Evolutionary conservation across 441 rosid genomes (phyloP).

Genomic region (Populus tomentosa): DNA sequence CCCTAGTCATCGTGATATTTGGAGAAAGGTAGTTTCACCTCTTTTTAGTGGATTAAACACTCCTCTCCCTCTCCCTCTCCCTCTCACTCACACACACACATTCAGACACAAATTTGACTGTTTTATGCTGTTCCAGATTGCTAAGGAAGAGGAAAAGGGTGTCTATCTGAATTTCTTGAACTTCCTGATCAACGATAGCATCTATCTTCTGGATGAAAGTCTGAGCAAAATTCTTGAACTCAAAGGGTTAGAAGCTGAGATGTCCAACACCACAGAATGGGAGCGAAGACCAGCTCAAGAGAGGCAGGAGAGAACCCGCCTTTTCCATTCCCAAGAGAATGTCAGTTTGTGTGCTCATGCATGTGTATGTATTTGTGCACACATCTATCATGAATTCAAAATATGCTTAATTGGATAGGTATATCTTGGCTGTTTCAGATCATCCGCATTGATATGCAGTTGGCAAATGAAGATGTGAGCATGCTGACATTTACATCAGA

Average conservation of each 20-base stretch:
- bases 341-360: slow-evolving; percentile 36
- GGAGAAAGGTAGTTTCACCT: slow-evolving; percentile 70
- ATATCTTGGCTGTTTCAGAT: slow-evolving; percentile 45
- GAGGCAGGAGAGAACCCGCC: slow-evolving; percentile 93
- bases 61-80: not conserved
- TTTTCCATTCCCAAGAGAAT: slow-evolving; percentile 93
- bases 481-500: slow-evolving; percentile 94
- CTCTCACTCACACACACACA: not conserved
- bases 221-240: slow-evolving; percentile 96
- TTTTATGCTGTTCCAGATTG: slow-evolving; percentile 61
- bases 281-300: slow-evolving; percentile 91
- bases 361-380: not conserved
- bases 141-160: slow-evolving; percentile 99
- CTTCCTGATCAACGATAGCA: slow-evolving; percentile 96
- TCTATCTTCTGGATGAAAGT: slow-evolving; percentile 97
- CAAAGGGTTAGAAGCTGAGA: slow-evolving; percentile 94
- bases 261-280: slow-evolving; percentile 92
- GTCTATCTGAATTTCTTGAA: slow-evolving; percentile 96
- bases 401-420: not conserved
- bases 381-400: not conserved
- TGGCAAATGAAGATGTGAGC: slow-evolving; percentile 97
- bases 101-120: not conserved
- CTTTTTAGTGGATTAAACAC: slow-evolving; percentile 6
- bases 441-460: slow-evolving; percentile 90
- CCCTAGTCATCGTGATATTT: slow-evolving; percentile 94